A percentile compares a stretch with the other conserved stretches of the same genome.
phyloP scores from a whole-genome alignment of 2,329 filamentous ascomycete genomes.

The Alternaria brassicae region DNA sequence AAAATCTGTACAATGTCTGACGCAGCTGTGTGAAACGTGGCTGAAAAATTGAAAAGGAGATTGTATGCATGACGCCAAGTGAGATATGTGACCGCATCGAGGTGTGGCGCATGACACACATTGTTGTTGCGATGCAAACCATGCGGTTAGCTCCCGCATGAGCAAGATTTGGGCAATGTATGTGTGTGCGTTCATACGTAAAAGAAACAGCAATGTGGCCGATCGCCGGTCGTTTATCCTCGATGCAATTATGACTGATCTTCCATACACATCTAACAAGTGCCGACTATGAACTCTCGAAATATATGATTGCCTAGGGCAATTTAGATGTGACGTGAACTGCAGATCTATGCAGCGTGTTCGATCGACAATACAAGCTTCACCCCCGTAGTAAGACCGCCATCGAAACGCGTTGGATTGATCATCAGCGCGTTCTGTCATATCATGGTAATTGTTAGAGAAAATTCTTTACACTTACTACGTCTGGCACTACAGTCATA shows the following conservation, averaged over 20 bases:
- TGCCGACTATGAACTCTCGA: not conserved
- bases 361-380: slow-evolving; percentile 4
- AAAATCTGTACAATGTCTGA: not conserved
- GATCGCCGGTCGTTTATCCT: not conserved
- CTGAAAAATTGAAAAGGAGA: not conserved
- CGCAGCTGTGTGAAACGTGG: slow-evolving; percentile 1
- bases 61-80: slow-evolving; percentile 11
- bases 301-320: not conserved
- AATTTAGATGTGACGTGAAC: slow-evolving; percentile 2
- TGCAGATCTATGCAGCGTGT: slow-evolving; percentile 1
- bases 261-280: no score
- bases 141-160: slow-evolving; percentile 3
- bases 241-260: no score
- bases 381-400: not conserved
- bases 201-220: not conserved
- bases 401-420: not conserved
- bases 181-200: not conserved
- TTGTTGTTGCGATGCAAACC: not conserved
- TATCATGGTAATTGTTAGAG: not conserved
- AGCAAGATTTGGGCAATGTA: not conserved
- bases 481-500: not conserved
- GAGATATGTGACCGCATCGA: not conserved
- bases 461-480: not conserved
- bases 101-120: slow-evolving; percentile 21
- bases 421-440: not conserved